Conservation (phyloP, 2,329 filamentous ascomycete genomes). For the Fusarium nodosum region DNA sequence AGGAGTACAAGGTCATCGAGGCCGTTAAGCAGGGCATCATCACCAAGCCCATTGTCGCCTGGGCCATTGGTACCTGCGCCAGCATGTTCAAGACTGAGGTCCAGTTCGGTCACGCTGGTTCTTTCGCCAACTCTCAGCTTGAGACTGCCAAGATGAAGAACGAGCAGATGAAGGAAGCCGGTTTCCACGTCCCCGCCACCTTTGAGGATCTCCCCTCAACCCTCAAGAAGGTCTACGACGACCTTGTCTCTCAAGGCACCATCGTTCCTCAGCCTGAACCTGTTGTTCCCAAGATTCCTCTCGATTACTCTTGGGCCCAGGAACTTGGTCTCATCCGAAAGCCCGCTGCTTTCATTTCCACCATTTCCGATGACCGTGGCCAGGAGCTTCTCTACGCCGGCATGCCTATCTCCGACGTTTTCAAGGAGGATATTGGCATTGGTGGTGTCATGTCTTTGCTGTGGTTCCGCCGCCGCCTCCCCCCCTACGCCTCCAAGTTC, state of each 20-base stretch:
- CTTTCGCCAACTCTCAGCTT: slow-evolving; percentile 98
- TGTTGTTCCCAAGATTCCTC: slow-evolving; percentile 96
- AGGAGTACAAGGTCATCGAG: slow-evolving; percentile 99
- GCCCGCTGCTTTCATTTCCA: slow-evolving; percentile 99
- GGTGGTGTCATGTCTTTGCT: slow-evolving; percentile 99
- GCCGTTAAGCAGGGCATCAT: slow-evolving; percentile 94
- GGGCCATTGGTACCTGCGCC: slow-evolving; percentile 99
- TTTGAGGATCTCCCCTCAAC: slow-evolving; percentile 92
- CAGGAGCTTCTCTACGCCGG: slow-evolving; percentile 98
- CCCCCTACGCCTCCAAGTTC: slow-evolving; percentile 97
- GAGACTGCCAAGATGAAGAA: slow-evolving; percentile 98
- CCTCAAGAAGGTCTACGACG: slow-evolving; percentile 87
- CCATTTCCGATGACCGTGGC: slow-evolving; percentile 99
- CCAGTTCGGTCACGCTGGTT: slow-evolving; percentile 98
- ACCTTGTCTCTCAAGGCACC: slow-evolving; percentile 85
- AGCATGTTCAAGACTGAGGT: slow-evolving; percentile 99
- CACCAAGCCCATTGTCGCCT: slow-evolving; percentile 98
- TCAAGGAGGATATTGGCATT: slow-evolving; percentile 98
- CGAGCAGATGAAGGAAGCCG: slow-evolving; percentile 94
- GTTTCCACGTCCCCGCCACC: slow-evolving; percentile 93
- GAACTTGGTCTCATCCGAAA: slow-evolving; percentile 99
- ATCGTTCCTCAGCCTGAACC: slow-evolving; percentile 91
- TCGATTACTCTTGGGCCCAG: slow-evolving; percentile 99
- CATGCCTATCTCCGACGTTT: slow-evolving; percentile 99
- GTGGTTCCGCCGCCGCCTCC: slow-evolving; percentile 99